phyloP scores from a whole-genome alignment of 768 basidiomycete genomes.

The Tylopilus rubrobrunneus region DNA sequence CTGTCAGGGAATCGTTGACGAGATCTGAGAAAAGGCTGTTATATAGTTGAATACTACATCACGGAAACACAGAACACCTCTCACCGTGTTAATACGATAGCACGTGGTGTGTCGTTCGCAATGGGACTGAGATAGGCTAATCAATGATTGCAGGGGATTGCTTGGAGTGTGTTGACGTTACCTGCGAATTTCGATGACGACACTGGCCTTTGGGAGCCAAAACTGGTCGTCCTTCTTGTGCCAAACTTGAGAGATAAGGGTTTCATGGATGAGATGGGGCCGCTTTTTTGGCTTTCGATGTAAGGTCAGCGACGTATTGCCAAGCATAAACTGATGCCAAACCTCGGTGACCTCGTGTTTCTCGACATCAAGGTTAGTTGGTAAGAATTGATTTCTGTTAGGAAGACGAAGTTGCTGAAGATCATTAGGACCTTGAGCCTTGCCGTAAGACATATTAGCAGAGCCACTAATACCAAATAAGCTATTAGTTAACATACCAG shows the following conservation, averaged over 20 bases:
- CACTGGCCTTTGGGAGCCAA: conserved; percentile 88
- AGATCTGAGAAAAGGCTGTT: conserved; percentile 75
- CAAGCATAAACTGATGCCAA: conserved; percentile 6
- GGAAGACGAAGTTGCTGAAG: conserved; percentile 75
- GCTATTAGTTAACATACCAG: conserved; percentile 34
- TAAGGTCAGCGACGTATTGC: background rate
- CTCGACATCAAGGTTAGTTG: conserved; percentile 78
- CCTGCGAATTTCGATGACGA: conserved; percentile 75
- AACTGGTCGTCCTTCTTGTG: conserved; percentile 97
- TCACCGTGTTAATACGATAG: conserved; percentile 71
- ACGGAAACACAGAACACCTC: conserved; percentile 11
- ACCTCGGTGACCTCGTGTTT: conserved; percentile 69
- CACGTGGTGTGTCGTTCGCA: conserved; percentile 59
- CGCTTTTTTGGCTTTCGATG: conserved; percentile 60
- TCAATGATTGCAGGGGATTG: background rate
- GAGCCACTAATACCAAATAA: background rate
- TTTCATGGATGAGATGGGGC: conserved; percentile 74
- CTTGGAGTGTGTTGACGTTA: conserved; percentile 25
- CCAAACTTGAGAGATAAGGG: conserved; percentile 74
- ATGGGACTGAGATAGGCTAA: conserved; percentile 41
- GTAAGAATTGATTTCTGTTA: conserved; percentile 86
- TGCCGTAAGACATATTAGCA: conserved; percentile 3
- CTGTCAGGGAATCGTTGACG: conserved; percentile 83
- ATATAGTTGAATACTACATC: background rate
- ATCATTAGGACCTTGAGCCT: conserved; percentile 65